These are phyloP conservation scores for Candida boidinii DNA, from an alignment of 805 yeast genomes.

Conservation along the genomic window DNA sequence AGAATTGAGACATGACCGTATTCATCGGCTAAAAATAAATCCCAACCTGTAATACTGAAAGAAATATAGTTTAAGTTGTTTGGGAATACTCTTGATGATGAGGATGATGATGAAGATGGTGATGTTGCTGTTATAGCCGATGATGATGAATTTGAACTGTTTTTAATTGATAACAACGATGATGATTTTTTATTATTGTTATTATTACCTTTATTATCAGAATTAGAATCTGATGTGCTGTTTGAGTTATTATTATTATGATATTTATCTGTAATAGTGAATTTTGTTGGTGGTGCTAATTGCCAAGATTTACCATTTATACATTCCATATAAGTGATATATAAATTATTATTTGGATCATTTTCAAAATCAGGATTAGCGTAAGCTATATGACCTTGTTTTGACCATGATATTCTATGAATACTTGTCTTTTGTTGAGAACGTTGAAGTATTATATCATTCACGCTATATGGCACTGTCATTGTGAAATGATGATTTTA, in stretches of 20 bases:
- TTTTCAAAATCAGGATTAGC: constrained; percentile 25
- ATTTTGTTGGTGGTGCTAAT: constrained; percentile 47
- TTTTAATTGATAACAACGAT: too few species aligned
- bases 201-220: constrained; percentile 8
- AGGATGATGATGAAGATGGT: too few species aligned
- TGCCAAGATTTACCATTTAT: constrained; percentile 75
- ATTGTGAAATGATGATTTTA: too few species aligned
- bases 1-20: constrained; percentile 56
- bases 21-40: constrained; percentile 71
- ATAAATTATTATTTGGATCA: constrained; percentile 31
- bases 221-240: constrained; percentile 7
- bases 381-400: constrained; percentile 78
- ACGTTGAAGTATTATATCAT: too few species aligned
- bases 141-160: too few species aligned
- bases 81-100: too few species aligned
- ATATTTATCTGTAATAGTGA: constrained; percentile 14
- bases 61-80: too few species aligned
- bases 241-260: constrained; percentile 14
- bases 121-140: too few species aligned
- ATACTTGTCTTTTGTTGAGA: too few species aligned
- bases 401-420: constrained; percentile 65
- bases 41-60: constrained; percentile 78
- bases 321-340: constrained; percentile 63
- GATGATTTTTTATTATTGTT: constrained; percentile 20
- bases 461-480: too few species aligned